Evolutionary conservation across 208 protist genomes (phyloP), one percentile per base, ranked within the genome.

Genomic region (Wallacemonas sp.): DNA sequence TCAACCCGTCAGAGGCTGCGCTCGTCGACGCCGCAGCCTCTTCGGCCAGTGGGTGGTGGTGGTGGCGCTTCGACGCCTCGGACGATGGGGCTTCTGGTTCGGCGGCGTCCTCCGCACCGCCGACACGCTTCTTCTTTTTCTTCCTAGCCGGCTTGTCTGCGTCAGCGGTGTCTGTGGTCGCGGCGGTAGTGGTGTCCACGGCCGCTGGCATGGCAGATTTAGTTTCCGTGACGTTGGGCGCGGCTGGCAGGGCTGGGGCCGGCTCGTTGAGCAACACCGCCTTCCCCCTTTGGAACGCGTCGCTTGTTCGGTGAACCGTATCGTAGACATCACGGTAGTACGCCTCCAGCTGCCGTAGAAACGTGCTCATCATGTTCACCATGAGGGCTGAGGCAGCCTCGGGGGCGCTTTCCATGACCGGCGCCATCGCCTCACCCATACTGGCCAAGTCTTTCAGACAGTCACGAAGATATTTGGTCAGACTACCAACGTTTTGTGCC

Each of bases 351-450:
- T 87, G 81, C 3, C 78, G 76, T 1, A 83, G 34, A 50, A 91
- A 82, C 26, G 73, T 80, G 58, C 68, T 78, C 62, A 81, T 90
- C 41, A 94, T 73, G 64, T 88, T 94, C 9, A 83, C 45, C 66
- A 87, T 69, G 24, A 94, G 72, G 41, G 75, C 65, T 19, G 71
- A 54, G 17, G 73, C 74, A 17, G 76, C 60, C 38, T 87, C 80
- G 10, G 77, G 77, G 29, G 71, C 79, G 21, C 44, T 73, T 37
- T 76, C 66, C 60, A 89, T 78, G 22, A 89, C 81, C 4, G 83
- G 74, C 27, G 58, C 46, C 79, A 89, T 88, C 5, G 87, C 87
- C 63, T 77, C 71, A 3, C 81, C 76, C 84, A 91, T 91, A 39
- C 54, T 73, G 1, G 71, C 50, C 19, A 94, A 53, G 48, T 94